phyloP scores from a whole-genome alignment of 192 early-diverging fungal species.

The Umbelopsis sp. region DNA sequence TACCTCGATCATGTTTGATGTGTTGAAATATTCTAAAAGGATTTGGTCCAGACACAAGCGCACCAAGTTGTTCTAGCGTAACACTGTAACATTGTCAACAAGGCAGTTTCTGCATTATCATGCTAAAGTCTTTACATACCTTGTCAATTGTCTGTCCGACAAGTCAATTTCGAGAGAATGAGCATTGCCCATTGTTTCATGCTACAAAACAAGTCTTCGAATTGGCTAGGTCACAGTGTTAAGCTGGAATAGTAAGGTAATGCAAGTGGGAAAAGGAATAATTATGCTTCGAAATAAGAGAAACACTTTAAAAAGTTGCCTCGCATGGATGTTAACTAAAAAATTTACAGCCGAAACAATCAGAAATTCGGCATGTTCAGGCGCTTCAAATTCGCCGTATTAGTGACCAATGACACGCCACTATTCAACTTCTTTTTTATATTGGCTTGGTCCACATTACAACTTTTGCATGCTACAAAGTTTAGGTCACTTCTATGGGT shows the following conservation, averaged over 20 bases:
- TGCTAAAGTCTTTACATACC: background rate
- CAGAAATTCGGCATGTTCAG: background rate
- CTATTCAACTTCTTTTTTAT: background rate
- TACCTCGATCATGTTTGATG: background rate
- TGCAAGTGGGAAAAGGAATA: background rate
- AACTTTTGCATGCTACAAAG: conserved; percentile 9
- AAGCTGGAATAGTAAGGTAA: background rate
- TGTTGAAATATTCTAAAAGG: background rate
- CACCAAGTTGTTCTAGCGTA: background rate
- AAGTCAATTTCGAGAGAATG: background rate
- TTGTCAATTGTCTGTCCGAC: conserved; percentile 9
- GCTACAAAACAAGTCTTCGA: background rate
- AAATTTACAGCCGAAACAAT: background rate
- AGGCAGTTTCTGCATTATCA: background rate
- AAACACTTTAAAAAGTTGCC: background rate
- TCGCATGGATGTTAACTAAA: background rate
- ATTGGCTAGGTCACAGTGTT: background rate
- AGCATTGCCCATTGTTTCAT: conserved; percentile 7
- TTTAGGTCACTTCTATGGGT: background rate
- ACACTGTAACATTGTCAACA: background rate
- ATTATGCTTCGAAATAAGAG: background rate
- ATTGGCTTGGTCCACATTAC: conserved; percentile 1
- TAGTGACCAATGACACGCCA: background rate
- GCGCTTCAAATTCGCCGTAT: background rate
- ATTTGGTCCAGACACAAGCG: background rate